Evolutionary conservation across 108 stramenopile species (phyloP), one percentile per base, ranked within the genome.

Genomic region (Pseudonitzschia delicatissima): DNA sequence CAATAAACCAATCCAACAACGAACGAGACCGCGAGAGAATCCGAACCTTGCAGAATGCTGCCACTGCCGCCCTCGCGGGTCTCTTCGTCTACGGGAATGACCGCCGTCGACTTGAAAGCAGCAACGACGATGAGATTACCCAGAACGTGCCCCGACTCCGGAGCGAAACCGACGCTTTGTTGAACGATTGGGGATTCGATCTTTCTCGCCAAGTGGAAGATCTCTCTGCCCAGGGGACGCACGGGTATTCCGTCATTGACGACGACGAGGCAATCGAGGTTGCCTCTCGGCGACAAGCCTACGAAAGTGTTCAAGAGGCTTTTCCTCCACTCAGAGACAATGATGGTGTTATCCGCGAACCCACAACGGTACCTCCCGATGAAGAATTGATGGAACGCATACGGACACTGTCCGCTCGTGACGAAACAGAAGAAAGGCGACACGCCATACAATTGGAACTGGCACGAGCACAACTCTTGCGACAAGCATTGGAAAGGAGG

Each of bases 11-110:
- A 12, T 12, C 18, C 62, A 47, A 55, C 53, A n/a, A 34, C 15
- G n/a, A n/a, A n/a, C n/a, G n/a, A n/a, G n/a, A n/a, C n/a, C n/a
- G n/a, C n/a, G 29, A 45, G 52, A 28, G 64, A 51, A 58, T 49
- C 2, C 36, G 44, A 57, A 62, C 51, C 3, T 60, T 86, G 32
- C 72, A 72, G 32, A 75, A 64, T 39, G 73, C 76, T 31, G 85
- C 85, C 4, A 69, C 82, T 9, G 77, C 71, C 9, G 85, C 85
- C 2, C 40, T 82, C 62, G 57, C 77, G 23, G 82, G 82, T 57
- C 70, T 86, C 32, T 86, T 86, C 64, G 77, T 78, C 23, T 86
- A 81, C 59, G 77, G 81, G 0, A 74, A 73, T 42, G 52, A 68
- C 21, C 65, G 59, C 9, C n/a, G n/a, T n/a, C n/a, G n/a, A n/a